A percentile compares a stretch with the other conserved stretches of the same genome.
These are phyloP conservation scores for Pneumocystis jirovecii DNA, from an alignment of 1,139 yeast genomes.

Conservation along the genomic window DNA sequence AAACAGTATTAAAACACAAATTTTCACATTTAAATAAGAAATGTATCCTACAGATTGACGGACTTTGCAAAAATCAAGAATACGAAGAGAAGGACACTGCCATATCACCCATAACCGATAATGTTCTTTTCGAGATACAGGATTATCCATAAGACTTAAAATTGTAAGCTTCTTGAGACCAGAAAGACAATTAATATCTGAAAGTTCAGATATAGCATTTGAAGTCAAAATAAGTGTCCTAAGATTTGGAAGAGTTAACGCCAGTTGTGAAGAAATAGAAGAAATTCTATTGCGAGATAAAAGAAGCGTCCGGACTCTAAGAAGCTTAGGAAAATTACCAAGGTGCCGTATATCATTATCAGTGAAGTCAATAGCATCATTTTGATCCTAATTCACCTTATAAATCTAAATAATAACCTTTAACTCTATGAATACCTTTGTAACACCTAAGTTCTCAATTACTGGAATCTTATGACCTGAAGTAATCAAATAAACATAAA, in stretches of 20 bases:
- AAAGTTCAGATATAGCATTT: slow-evolving; percentile 35
- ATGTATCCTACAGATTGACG: slow-evolving; percentile 22
- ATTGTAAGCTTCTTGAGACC: slow-evolving; percentile 30
- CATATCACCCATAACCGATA: slow-evolving; percentile 50
- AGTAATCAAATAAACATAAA: not conserved
- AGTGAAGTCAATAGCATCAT: slow-evolving; percentile 49
- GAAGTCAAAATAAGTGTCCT: slow-evolving; percentile 37
- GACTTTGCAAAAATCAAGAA: slow-evolving; percentile 54
- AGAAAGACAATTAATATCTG: slow-evolving; percentile 28
- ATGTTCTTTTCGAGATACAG: slow-evolving; percentile 37
- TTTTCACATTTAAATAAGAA: not conserved
- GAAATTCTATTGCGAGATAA: slow-evolving; percentile 44
- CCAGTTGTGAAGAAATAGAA: slow-evolving; percentile 26
- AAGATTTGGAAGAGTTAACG: slow-evolving; percentile 31
- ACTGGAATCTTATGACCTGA: slow-evolving; percentile 26
- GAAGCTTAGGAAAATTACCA: slow-evolving; percentile 36
- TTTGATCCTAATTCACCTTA: slow-evolving; percentile 22
- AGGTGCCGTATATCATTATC: slow-evolving; percentile 47
- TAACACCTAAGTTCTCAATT: slow-evolving; percentile 31
- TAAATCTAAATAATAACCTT: not conserved
- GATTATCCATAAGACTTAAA: slow-evolving; percentile 47
- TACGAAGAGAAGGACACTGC: slow-evolving; percentile 45
- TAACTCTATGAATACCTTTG: slow-evolving; percentile 17
- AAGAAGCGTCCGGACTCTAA: slow-evolving; percentile 37
- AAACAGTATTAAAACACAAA: not conserved